phyloP scores from a whole-genome alignment of 805 yeast genomes.

The Scheffersomyces lignosus region DNA sequence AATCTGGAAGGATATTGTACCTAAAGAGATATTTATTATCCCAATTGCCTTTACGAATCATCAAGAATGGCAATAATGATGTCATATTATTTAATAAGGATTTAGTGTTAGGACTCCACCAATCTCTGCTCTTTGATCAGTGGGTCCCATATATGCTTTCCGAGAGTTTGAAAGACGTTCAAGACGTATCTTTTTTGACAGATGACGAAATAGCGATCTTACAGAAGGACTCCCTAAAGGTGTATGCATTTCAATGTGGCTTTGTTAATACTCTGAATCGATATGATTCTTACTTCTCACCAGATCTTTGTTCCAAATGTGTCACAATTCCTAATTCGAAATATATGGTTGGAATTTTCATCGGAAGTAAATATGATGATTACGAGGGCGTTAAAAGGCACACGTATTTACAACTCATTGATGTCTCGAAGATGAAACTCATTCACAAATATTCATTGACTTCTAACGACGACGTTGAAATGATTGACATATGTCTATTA shows the following conservation, averaged over 20 bases:
- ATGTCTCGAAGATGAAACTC: constrained; percentile 12
- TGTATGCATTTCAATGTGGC: not conserved
- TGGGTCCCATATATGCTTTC: constrained; percentile 1
- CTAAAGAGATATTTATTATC: not conserved
- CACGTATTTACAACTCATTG: constrained; percentile 16
- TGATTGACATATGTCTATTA: constrained; percentile 16
- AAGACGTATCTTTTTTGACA: constrained; percentile 10
- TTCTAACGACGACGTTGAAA: constrained; percentile 10
- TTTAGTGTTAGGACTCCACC: constrained; percentile 7
- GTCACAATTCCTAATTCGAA: not conserved
- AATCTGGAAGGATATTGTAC: not conserved
- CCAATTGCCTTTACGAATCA: constrained; percentile 13
- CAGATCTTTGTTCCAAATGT: constrained; percentile 1
- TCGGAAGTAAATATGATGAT: constrained; percentile 13
- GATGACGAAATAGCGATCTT: constrained; percentile 7
- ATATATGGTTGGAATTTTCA: constrained; percentile 15
- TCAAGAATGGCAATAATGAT: constrained; percentile 2
- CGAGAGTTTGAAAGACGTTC: constrained; percentile 5
- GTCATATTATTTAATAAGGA: constrained; percentile 13
- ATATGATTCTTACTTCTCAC: not conserved
- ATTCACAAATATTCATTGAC: constrained; percentile 9
- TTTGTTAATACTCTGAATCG: not conserved
- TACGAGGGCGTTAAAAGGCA: constrained; percentile 12
- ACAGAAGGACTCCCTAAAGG: not conserved
- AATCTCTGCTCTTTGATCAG: not conserved